Percentiles rank a stretch among this genome's conserved stretches.
phyloP scores from a whole-genome alignment of 345 rosid genomes.

The rapeseed (Brassica napus) region DNA sequence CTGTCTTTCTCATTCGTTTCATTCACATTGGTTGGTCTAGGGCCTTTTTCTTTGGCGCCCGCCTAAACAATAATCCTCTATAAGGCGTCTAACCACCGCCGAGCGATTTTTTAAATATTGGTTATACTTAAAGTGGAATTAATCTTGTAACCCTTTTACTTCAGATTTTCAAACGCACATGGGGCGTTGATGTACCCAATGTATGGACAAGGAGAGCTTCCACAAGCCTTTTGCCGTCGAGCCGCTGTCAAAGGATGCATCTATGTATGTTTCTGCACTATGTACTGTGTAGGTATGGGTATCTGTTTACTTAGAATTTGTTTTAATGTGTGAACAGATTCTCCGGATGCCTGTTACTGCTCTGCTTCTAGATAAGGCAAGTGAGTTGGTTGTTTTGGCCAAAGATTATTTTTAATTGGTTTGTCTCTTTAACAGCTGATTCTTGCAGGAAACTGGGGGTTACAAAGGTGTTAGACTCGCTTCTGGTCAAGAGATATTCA shows the following conservation, averaged over 20 bases:
- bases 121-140: too few relatives aligned
- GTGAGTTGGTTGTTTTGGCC: conserved; percentile 17
- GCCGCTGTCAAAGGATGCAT: conserved; percentile 97
- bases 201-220: conserved; percentile 90
- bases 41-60: too few relatives aligned
- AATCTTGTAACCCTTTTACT: not conserved
- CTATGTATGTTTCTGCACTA: conserved; percentile 54
- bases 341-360: conserved; percentile 80
- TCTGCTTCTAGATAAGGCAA: conserved; percentile 69
- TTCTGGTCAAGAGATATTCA: conserved; percentile 85
- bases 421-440: not conserved
- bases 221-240: conserved; percentile 92
- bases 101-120: too few relatives aligned
- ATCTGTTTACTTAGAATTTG: not conserved
- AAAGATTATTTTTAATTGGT: not conserved
- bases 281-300: not conserved
- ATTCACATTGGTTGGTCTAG: too few relatives aligned
- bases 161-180: conserved; percentile 71
- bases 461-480: conserved; percentile 81
- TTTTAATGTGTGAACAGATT: conserved; percentile 53
- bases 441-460: conserved; percentile 52
- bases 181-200: conserved; percentile 85
- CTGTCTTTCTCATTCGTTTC: not conserved
- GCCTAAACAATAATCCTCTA: too few relatives aligned
- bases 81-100: too few relatives aligned